Evolutionary conservation across 129 eudicot species (phyloP), one percentile per base, ranked within the genome.

Genomic region (Escallonia herrerae): DNA sequence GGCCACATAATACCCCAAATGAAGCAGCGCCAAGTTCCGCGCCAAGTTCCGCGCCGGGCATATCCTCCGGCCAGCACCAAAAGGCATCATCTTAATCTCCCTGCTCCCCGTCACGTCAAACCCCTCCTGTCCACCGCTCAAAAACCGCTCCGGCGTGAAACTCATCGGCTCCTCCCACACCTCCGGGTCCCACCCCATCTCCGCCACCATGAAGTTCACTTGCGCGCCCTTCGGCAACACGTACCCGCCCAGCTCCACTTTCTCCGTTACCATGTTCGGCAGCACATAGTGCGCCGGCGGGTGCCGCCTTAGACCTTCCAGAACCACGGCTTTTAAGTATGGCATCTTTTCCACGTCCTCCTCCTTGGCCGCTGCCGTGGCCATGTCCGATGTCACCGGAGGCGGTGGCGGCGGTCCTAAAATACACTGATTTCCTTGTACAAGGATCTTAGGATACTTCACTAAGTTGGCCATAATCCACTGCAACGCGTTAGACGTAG

Each of bases 401-500:
- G 33, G 33, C 33, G 33, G 50, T 2, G 50, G 50, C 50, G 50
- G 7, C 9, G 50, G 50, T 5, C 50, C 50, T 9, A 46, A 5
- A 5, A 46, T 9, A 5, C 50, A 46, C 7, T 46, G 50, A 46
- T 46, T 9, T 46, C 50, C 9, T 46, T 9, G 50, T 46, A 46
- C 7, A 46, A 9, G 50, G 9, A 46, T 46, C 9, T 46, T 9
- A 46, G 84, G 84, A 65, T 85, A 4, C 80, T 78, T 86, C 7
- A 89, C 87, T 13, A 89, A 72, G 64, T 86, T 89, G 4, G 95
- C 90, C 87, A 89, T 80, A 50, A 83, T 81, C 90, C 87, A 89
- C 56, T 89, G 81, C 4, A 89, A 54, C 2, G 95, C 79, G 0
- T 89, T 86, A 2, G 90, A 47, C 0, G 96, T 89, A 4, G 87